These are phyloP conservation scores for Solanum paucissectum DNA, from an alignment of 257 asterid genomes.

Conservation along the genomic window DNA sequence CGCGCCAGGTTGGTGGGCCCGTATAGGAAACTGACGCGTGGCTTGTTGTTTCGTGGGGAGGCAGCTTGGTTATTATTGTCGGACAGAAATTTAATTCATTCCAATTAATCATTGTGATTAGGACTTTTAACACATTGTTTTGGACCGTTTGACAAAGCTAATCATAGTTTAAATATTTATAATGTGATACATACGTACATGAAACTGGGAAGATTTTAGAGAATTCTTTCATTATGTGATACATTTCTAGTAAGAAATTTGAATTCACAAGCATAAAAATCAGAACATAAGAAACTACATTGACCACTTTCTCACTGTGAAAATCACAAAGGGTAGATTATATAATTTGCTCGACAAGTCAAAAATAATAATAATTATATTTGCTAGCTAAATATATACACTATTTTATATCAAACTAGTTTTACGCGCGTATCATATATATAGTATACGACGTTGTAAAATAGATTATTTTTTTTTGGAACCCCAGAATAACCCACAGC, in stretches of 20 bases:
- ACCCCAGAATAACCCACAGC: no score
- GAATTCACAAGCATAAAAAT: neutral
- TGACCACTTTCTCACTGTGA: neutral
- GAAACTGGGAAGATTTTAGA: neutral
- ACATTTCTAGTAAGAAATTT: neutral
- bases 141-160: neutral
- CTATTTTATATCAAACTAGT: no score
- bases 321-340: neutral
- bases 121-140: neutral
- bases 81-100: neutral
- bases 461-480: no score
- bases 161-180: neutral
- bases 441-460: no score
- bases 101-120: neutral
- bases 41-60: neutral
- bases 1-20: slow-evolving; percentile 13
- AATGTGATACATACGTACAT: neutral
- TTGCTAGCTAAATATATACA: no score
- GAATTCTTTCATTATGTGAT: neutral
- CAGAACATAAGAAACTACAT: neutral
- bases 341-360: neutral
- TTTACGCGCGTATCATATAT: no score
- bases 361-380: no score
- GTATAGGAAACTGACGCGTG: slow-evolving; percentile 1
- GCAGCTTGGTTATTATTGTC: neutral